Conservation (phyloP, 1,284 basidiomycete species). For the Microbotryomycetes sp. region DNA sequence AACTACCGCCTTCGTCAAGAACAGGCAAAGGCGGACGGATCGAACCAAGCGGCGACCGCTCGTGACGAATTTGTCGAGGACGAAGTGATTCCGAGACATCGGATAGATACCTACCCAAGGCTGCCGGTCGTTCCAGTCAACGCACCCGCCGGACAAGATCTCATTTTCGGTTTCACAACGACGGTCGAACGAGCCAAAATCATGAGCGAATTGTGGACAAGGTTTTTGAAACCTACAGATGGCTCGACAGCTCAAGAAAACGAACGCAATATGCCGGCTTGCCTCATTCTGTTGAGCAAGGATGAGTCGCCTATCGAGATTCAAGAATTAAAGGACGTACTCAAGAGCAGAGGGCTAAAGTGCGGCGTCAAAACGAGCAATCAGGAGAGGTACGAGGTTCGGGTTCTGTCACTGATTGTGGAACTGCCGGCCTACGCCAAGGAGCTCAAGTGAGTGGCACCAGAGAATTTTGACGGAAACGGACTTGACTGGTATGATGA, state of each 20-base stretch:
- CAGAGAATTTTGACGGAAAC: no score
- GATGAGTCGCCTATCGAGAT: conserved; percentile 18
- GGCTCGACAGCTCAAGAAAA: not conserved
- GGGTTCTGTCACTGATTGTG: conserved; percentile 25
- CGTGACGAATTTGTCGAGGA: not conserved
- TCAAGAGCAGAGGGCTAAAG: conserved; percentile 10
- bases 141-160: conserved; percentile 3
- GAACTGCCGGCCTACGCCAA: conserved; percentile 20
- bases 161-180: conserved; percentile 29
- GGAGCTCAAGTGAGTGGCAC: conserved; percentile 16
- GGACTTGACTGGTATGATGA: no score
- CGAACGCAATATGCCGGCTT: conserved; percentile 6
- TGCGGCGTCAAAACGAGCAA: conserved; percentile 13
- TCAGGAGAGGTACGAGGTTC: conserved; percentile 28
- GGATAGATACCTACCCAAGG: conserved; percentile 11
- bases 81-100: conserved; percentile 7
- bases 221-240: conserved; percentile 13
- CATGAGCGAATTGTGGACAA: conserved; percentile 27
- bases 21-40: not conserved
- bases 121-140: not conserved
- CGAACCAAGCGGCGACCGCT: not conserved
- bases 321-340: conserved; percentile 3
- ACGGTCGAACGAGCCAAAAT: conserved; percentile 20
- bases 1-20: not conserved
- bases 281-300: conserved; percentile 15